Evolutionary conservation across 139 green algal species (phyloP), one percentile per base, ranked within the genome.

Genomic region (Marvania coccoides): DNA sequence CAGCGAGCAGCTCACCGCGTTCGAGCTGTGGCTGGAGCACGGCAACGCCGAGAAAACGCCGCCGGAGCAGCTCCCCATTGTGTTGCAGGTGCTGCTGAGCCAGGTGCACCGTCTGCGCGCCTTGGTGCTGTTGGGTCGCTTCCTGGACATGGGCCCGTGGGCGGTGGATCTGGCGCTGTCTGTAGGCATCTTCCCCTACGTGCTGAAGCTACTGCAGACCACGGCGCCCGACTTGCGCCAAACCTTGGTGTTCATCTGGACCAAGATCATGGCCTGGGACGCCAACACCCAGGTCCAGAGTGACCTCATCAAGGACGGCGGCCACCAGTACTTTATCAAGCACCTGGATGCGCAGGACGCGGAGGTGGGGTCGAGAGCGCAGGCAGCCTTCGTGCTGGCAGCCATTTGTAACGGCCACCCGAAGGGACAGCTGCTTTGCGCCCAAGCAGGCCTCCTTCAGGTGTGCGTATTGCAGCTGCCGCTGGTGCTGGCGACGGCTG

Each of bases 171-270:
- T 97, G 39, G 93, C 94, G 9, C 82, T 99, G 30, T 91, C 63
- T 63, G 94, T 99, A 6, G 94, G 94, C 71, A 98, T 99, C 60
- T 99, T 99, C 76, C 94, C 94, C 6, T 99, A 99, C 71, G 93
- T 99, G 42, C 83, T 99, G 40, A 99, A 99, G 83, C 85, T 99
- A 67, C 86, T 99, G 73, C 91, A 99, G 74, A 99, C 94, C n/a
- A 96, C 86, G 5, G 86, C 86, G 36, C 29, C 74, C 2, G 94
- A 99, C 61, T 79, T 99, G 65, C 78, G 92, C 12, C 76, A 90
- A 39, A 96, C 95, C 23, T 84, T 99, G 14, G 88, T 99, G 19
- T 97, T 97, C 81, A 99, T 99, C 67, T 99, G 94, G 94, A 88
- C 91, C 64, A 99, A 99, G 74, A 95, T 99, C 36, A 76, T 99